phyloP scores from a whole-genome alignment of 2,329 filamentous ascomycete genomes.

The Sporothrix globosa region DNA sequence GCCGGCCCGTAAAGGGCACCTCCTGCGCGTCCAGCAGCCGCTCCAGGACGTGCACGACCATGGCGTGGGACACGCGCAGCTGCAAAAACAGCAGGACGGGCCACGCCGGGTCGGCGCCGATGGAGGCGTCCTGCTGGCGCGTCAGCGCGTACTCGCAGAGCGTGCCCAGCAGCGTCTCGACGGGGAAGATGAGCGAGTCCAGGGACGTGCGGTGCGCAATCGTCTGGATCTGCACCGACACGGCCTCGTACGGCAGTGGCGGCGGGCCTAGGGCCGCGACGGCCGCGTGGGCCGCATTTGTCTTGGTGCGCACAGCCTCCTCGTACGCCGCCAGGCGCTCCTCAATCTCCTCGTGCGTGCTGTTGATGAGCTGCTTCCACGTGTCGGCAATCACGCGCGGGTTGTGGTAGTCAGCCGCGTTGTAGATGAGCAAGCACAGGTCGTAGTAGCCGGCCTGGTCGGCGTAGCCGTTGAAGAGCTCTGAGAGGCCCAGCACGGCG shows the following conservation, averaged over 20 bases:
- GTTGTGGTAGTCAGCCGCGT: slow-evolving; percentile 88
- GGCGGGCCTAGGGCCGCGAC: slow-evolving; percentile 43
- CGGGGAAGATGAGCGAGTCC: slow-evolving; percentile 68
- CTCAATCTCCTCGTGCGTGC: slow-evolving; percentile 63
- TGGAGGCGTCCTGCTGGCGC: slow-evolving; percentile 60
- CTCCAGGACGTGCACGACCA: slow-evolving; percentile 60
- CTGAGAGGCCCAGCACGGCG: slow-evolving; percentile 73
- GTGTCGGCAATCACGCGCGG: slow-evolving; percentile 79
- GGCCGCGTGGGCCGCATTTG: slow-evolving; percentile 30
- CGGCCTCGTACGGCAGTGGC: slow-evolving; percentile 68
- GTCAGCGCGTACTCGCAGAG: slow-evolving; percentile 65
- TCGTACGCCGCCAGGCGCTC: slow-evolving; percentile 48
- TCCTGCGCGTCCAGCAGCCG: slow-evolving; percentile 62
- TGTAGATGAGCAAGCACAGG: slow-evolving; percentile 88
- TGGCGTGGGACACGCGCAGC: slow-evolving; percentile 60
- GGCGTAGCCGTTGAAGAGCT: slow-evolving; percentile 91
- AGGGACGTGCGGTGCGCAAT: slow-evolving; percentile 67
- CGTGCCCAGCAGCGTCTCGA: slow-evolving; percentile 62
- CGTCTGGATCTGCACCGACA: slow-evolving; percentile 65
- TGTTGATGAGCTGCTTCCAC: slow-evolving; percentile 80
- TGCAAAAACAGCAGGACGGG: slow-evolving; percentile 60
- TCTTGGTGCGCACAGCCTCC: slow-evolving; percentile 43
- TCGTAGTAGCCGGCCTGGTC: slow-evolving; percentile 89
- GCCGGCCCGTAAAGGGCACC: slow-evolving; percentile 59
- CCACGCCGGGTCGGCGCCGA: slow-evolving; percentile 61